Conservation (phyloP, 768 basidiomycete genomes). For the Serendipita indica region DNA sequence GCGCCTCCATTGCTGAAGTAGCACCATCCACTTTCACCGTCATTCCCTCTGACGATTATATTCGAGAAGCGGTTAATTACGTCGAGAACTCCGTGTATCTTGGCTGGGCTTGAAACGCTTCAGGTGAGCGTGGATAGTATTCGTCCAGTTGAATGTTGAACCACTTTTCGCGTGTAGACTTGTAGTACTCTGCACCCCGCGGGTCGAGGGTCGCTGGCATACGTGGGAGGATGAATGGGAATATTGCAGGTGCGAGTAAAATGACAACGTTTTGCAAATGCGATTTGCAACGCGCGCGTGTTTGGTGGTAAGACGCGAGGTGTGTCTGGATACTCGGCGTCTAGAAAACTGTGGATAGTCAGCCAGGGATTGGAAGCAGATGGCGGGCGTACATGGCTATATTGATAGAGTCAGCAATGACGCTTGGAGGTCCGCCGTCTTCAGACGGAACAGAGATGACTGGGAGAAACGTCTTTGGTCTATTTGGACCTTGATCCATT, state of each 20-base stretch:
- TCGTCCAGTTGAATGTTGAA: no score
- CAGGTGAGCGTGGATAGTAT: no score
- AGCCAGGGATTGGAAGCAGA: background rate
- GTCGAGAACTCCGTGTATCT: background rate
- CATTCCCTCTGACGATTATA: background rate
- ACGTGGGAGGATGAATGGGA: background rate
- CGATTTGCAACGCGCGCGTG: background rate
- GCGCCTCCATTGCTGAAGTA: background rate
- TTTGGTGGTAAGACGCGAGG: background rate
- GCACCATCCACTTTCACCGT: background rate
- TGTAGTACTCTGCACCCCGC: background rate
- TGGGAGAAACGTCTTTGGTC: background rate
- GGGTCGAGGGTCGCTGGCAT: background rate
- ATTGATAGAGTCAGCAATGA: slow-evolving; percentile 3
- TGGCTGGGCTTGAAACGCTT: background rate
- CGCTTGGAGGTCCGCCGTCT: background rate
- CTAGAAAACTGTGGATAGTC: background rate
- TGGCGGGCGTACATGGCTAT: background rate
- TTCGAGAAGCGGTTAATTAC: background rate
- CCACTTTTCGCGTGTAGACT: background rate
- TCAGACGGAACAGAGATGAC: slow-evolving; percentile 5
- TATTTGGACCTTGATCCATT: background rate
- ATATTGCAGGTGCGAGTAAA: background rate
- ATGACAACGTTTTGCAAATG: background rate
- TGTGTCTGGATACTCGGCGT: background rate